Evolutionary conservation across 1,139 yeast genomes (phyloP), one percentile per base, ranked within the genome.

Genomic region (Geotrichum carabidarum): DNA sequence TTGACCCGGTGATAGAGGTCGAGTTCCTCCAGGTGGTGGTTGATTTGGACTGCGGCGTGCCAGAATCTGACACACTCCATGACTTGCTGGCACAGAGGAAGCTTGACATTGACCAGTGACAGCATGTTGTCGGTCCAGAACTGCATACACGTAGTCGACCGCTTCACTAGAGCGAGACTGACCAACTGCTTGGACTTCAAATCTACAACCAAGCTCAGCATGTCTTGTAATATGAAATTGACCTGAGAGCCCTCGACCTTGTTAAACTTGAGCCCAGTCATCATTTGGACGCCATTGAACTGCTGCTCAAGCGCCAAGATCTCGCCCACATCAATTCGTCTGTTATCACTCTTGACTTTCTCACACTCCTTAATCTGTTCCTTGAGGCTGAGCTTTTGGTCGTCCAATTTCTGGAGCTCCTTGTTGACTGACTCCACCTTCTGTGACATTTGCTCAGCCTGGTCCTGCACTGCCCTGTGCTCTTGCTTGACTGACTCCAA

Each of bases 271-370:
- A 47, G 37, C 12, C 44, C 44, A n/a, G 44, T 47, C 14, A 43
- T 37, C 9, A n/a, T 30, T 40, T 47, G 50, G 22, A 47, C 22
- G 3, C 37, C 44, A 12, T 37, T 37, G 30, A 47, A 47, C 37
- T 47, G 18, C 5, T 22, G 18, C 30, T 47, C 50, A 5, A 47
- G 50, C 44, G 37, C 17, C 43, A 47, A 9, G 15, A 47, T 47
- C 15, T 47, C 42, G 14, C 50, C 50, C 18, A 47, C 44, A 17
- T 50, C 53, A 27, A 50, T 45, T 6, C 49, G 49, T 15, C 48
- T 45, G 38, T 51, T 51, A 6, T 51, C 34, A 14, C 17, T n/a
- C 37, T 44, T 51, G 38, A 51, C 40, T 11, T 42, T 38, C 36
- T 51, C 54, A n/a, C 50, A 32, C 45, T 45, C 46, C 32, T 40